Percentiles rank a stretch among this genome's conserved stretches.
Evolutionary conservation across 805 yeast species (phyloP).

Genomic region (Kurtzmaniella cleridarum): DNA sequence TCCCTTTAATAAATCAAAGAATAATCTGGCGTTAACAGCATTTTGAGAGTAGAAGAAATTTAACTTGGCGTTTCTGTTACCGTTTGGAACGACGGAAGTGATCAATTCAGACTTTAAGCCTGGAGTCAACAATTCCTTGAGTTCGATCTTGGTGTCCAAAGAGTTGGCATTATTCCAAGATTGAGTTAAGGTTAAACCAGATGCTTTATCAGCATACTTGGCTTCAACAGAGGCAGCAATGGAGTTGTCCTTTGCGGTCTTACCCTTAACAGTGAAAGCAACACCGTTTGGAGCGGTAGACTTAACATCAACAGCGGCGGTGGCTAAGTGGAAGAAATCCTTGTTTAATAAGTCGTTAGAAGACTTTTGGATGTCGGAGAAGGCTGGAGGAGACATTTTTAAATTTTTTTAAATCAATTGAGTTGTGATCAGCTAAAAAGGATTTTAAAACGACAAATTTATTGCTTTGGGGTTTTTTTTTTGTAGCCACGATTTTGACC

Average conservation of each 20-base stretch:
- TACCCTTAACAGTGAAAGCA: slow-evolving; percentile 89
- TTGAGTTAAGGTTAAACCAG: slow-evolving; percentile 91
- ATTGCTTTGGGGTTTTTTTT: no score
- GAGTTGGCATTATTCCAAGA: slow-evolving; percentile 96
- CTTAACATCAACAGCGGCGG: slow-evolving; percentile 84
- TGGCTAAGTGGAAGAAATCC: slow-evolving; percentile 90
- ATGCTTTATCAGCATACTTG: slow-evolving; percentile 85
- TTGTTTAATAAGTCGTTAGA: slow-evolving; percentile 83
- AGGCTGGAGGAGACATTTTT: slow-evolving; percentile 67
- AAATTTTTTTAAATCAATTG: slow-evolving; percentile 10
- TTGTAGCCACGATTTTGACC: neutral
- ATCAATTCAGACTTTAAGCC: slow-evolving; percentile 91
- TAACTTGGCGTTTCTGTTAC: slow-evolving; percentile 80
- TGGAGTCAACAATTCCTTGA: slow-evolving; percentile 86
- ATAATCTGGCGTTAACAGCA: slow-evolving; percentile 88
- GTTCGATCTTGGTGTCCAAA: slow-evolving; percentile 88
- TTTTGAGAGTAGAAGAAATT: slow-evolving; percentile 91
- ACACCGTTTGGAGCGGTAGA: slow-evolving; percentile 96
- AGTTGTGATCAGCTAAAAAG: neutral
- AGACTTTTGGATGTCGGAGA: slow-evolving; percentile 88
- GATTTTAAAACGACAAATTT: no score
- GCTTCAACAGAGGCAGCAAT: slow-evolving; percentile 88
- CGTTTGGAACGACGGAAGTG: slow-evolving; percentile 81
- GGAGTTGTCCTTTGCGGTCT: slow-evolving; percentile 72
- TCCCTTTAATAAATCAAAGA: slow-evolving; percentile 92